A percentile compares a stretch with the other conserved stretches of the same genome.
Conservation (phyloP, 2,329 filamentous ascomycete species). For the Chrysoporthe austroafricana region DNA sequence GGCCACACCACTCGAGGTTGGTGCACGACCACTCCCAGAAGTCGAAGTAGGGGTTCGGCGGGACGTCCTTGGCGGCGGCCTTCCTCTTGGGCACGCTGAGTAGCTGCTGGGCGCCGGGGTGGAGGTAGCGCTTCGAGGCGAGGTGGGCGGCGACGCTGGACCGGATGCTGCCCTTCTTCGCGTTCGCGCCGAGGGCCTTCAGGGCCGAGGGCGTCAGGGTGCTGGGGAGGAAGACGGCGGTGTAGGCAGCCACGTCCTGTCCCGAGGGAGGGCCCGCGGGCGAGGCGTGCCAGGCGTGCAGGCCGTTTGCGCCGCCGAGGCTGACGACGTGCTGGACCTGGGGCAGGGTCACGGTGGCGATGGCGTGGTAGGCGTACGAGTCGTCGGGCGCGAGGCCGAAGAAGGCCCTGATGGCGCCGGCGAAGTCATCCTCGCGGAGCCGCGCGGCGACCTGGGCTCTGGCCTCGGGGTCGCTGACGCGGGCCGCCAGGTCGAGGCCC, state of each 20-base stretch:
- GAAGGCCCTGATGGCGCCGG: slow-evolving; percentile 48
- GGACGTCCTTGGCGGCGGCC: slow-evolving; percentile 43
- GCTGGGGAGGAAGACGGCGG: slow-evolving; percentile 65
- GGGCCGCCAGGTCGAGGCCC: slow-evolving; percentile 47
- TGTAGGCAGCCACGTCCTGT: slow-evolving; percentile 68
- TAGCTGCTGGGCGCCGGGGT: slow-evolving; percentile 42
- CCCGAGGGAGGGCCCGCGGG: slow-evolving; percentile 39
- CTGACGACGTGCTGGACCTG: slow-evolving; percentile 53
- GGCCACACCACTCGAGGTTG: slow-evolving; percentile 68
- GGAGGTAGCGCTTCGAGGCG: slow-evolving; percentile 53
- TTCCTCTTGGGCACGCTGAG: slow-evolving; percentile 53
- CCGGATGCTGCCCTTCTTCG: slow-evolving; percentile 65
- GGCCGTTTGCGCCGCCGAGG: slow-evolving; percentile 48
- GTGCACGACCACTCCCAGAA: slow-evolving; percentile 69
- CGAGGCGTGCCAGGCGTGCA: slow-evolving; percentile 53
- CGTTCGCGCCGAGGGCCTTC: slow-evolving; percentile 66
- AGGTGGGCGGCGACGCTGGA: slow-evolving; percentile 60
- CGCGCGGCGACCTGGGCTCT: slow-evolving; percentile 43
- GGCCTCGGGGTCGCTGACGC: slow-evolving; percentile 44
- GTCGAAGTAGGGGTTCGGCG: slow-evolving; percentile 67
- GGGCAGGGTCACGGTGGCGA: slow-evolving; percentile 51
- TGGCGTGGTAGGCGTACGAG: slow-evolving; percentile 56
- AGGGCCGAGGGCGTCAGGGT: slow-evolving; percentile 65
- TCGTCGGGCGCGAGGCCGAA: slow-evolving; percentile 50
- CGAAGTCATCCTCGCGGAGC: slow-evolving; percentile 48